Evolutionary conservation across 208 protist genomes (phyloP).

Genomic region (Strigomonas oncopelti): DNA sequence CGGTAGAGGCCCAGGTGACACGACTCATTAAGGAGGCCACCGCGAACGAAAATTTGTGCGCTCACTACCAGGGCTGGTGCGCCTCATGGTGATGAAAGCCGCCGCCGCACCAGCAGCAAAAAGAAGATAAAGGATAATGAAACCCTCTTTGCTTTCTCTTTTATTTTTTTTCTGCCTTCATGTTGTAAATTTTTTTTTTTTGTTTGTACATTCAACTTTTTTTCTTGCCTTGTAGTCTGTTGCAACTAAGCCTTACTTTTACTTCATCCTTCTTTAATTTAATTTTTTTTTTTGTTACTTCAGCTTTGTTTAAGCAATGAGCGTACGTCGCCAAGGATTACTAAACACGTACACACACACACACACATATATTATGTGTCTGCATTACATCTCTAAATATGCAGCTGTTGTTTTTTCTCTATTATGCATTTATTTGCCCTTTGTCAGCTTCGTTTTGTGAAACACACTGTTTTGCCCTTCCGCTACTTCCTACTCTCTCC

Average conservation of each 20-base stretch:
- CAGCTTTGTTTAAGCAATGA: too few species aligned
- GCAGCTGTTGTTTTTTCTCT: background rate
- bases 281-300: background rate
- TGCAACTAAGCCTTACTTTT: too few species aligned
- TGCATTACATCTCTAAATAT: background rate
- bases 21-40: conserved; percentile 97
- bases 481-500: background rate
- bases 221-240: too few species aligned
- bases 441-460: too few species aligned
- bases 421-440: too few species aligned
- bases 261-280: too few species aligned
- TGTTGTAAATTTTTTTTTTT: too few species aligned
- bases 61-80: conserved; percentile 99
- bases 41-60: conserved; percentile 98
- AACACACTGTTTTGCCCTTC: too few species aligned
- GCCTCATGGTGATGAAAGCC: conserved; percentile 94
- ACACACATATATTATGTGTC: too few species aligned
- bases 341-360: background rate
- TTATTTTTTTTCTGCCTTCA: too few species aligned
- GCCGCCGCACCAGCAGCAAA: background rate
- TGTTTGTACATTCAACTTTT: too few species aligned
- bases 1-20: conserved; percentile 86
- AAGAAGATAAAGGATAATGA: conserved; percentile 15
- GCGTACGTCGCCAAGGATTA: background rate
- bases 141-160: too few species aligned